Base-by-base conservation (phyloP, 139 green algal genomes). In the Closterium sp. region DNA sequence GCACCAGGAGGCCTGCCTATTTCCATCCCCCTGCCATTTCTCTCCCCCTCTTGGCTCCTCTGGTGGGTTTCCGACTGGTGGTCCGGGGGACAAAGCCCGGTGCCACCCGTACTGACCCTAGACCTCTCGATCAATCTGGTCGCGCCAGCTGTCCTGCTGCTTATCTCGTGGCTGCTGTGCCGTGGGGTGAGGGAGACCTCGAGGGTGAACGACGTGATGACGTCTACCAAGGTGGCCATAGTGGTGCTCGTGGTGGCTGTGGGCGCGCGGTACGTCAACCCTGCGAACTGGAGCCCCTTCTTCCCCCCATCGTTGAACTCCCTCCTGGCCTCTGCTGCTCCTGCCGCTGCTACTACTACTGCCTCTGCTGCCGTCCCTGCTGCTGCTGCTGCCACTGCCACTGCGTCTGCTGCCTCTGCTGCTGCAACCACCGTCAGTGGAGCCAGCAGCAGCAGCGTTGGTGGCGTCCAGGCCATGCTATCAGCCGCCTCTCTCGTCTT, bases 281-380 rank as follows among this genome's bases (percentile, higher is more conserved):
- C 88, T 10, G 76, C 36, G 21, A 97, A 97, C 93, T 95, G 95
- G 36, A 38, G 32, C 16, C 94, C 95, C 12, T 97, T 97, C 12
- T 76, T 76, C 55, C 55, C 55, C 55, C 55, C 55, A 76, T 12
- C 55, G 55, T 19, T 28, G 16, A 19, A 76, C 55, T 5, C 55
- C 55, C 55, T 76, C 2, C 55, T 76, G 0, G 25, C 0, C 55
- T 76, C 55, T 2, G 55, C 55, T 76, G 55, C 55, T 76, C 55
- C 55, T 76, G 55, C 12, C 25, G 55, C 55, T 19, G 55, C 55
- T 3, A 28, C 55, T 76, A 19, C 55, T 76, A 19, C 1, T 12
- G 55, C 55, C 55, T 2, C 55, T 76, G 55, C 55, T 12, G 4
- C 19, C 4, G 38, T 10, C 4, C 16, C 55, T 19, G 12, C 55